Evolutionary conservation across 1,139 yeast species (phyloP).

Genomic region (Saccharomyces hybrid): DNA sequence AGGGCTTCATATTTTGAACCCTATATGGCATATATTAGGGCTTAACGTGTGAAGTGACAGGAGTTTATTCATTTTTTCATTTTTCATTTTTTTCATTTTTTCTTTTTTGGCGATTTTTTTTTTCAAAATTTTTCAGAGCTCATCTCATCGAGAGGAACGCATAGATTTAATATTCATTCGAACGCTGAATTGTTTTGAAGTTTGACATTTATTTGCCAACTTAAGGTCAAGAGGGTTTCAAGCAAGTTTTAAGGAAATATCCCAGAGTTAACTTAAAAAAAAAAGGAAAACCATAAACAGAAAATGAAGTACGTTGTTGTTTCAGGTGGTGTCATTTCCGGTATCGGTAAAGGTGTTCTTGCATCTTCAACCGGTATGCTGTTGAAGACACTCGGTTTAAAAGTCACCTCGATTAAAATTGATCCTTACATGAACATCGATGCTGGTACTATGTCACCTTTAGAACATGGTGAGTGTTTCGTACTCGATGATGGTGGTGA

Average conservation of each 20-base stretch:
- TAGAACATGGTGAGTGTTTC: constrained; percentile 98
- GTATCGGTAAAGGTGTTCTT: constrained; percentile 97
- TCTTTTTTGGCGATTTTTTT: not conserved
- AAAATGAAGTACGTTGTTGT: constrained; percentile 96
- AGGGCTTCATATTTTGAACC: not conserved
- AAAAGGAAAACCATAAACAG: not conserved
- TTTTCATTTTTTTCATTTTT: too few relatives aligned
- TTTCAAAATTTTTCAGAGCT: not conserved
- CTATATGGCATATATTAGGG: too few relatives aligned
- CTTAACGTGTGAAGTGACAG: too few relatives aligned
- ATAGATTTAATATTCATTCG: not conserved
- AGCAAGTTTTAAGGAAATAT: not conserved
- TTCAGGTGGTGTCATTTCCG: constrained; percentile 97
- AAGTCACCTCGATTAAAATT: constrained; percentile 94
- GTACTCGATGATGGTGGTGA: constrained; percentile 98
- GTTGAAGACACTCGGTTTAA: constrained; percentile 85
- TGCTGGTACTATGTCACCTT: constrained; percentile 99
- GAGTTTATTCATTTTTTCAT: not conserved
- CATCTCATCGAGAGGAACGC: not conserved
- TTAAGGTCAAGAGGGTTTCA: not conserved
- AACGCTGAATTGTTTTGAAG: not conserved
- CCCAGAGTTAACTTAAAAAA: not conserved
- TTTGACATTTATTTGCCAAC: not conserved
- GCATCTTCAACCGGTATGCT: constrained; percentile 93
- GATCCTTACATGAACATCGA: constrained; percentile 99